Evolutionary conservation across 139 green algal genomes (phyloP).

Genomic region (Picochlorum sp.): DNA sequence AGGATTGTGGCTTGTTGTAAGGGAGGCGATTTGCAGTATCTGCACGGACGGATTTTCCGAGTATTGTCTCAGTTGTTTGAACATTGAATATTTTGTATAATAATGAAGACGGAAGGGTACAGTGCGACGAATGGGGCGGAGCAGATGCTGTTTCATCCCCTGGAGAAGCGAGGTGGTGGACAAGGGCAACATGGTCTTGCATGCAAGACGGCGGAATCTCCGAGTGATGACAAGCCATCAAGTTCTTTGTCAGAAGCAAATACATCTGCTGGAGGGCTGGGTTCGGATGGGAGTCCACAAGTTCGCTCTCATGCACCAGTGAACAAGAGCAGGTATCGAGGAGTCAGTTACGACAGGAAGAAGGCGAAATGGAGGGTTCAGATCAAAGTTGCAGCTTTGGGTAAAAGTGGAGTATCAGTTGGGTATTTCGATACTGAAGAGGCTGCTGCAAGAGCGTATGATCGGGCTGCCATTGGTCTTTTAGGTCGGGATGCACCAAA

Average conservation of each 20-base stretch:
- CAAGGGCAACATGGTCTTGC: not conserved
- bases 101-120: no score
- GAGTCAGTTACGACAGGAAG: slow-evolving; percentile 66
- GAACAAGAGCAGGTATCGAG: slow-evolving; percentile 50
- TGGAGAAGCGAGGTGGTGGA: no score
- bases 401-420: slow-evolving; percentile 56
- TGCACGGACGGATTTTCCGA: no score
- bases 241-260: slow-evolving; percentile 18
- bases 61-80: no score
- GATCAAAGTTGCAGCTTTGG: slow-evolving; percentile 63
- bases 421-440: slow-evolving; percentile 59
- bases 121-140: no score
- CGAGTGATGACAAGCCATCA: slow-evolving; percentile 6
- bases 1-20: no score
- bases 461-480: slow-evolving; percentile 60
- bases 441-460: slow-evolving; percentile 45
- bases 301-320: slow-evolving; percentile 5
- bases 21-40: no score
- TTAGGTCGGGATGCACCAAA: slow-evolving; percentile 44
- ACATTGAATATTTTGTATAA: no score
- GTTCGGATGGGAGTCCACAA: slow-evolving; percentile 2
- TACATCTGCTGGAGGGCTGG: slow-evolving; percentile 11
- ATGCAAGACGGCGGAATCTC: not conserved
- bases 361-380: slow-evolving; percentile 71
- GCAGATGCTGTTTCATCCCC: no score